Evolutionary conservation across 2,329 filamentous ascomycete genomes (phyloP), one percentile per base, ranked within the genome.

Genomic region (Xylariales sp.): DNA sequence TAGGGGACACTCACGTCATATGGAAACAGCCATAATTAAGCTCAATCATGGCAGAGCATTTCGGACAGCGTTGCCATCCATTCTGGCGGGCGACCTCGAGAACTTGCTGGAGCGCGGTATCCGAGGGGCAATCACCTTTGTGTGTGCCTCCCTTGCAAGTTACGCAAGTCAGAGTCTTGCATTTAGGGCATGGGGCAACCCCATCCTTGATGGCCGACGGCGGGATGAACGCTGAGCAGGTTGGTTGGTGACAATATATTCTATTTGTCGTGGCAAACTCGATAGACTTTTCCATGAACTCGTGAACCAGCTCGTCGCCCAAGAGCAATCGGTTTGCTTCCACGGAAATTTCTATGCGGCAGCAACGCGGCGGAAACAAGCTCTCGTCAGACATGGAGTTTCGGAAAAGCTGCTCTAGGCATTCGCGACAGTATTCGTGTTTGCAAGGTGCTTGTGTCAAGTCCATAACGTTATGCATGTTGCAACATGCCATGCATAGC

Each of bases 341-440:
- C 0, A 85, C 61, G 0, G 81, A 74, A 4, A 89, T 84, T 0
- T 74, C 65, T 32, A 81, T 69, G 0, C 72, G 66, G 70, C 87
- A 89, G 75, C 87, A 90, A 0, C 81, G 80, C 0, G 87, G 86
- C 0, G 87, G 87, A 64, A 87, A 90, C 0, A 86, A 72, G 0
- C 81, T 78, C 63, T 89, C 84, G 67, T 88, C 84, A 0, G 65
- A 76, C 28, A 85, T 78, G 0, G 84, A 79, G 0, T 73, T 62
- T 1, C 67, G n/a, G 73, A 89, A 85, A 0, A 88, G 80, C 0
- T 68, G 63, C 1, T 72, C 71, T 0, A 89, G 70, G 71, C 88
- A 90, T 0, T 68, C 69, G 0, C 74, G 73, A 70, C 87, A 90
- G 74, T 88, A 90, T 2, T 81, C 72, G 68, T 90, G 85, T 1